Evolutionary conservation across 1,284 basidiomycete genomes (phyloP).

Genomic region (Trametes hirsuta): DNA sequence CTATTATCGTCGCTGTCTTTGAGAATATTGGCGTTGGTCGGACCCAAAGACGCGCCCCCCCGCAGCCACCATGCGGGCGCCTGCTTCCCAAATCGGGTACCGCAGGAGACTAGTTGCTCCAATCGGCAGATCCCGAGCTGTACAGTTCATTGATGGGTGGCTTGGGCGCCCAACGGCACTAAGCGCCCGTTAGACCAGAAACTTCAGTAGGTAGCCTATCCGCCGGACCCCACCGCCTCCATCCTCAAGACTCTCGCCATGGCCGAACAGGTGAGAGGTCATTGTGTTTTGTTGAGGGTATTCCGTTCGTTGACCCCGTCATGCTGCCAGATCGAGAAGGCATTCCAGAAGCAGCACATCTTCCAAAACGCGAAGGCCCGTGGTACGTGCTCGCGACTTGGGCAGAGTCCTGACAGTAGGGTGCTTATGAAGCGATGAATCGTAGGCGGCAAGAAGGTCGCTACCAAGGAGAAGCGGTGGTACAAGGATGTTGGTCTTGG

Average conservation of each 20-base stretch:
- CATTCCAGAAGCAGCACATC: conserved; percentile 96
- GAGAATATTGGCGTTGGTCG: too few relatives aligned
- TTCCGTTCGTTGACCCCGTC: conserved; percentile 1
- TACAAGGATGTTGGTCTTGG: conserved; percentile 98
- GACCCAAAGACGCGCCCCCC: too few relatives aligned
- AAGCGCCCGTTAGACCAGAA: conserved; percentile 25
- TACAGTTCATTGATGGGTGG: conserved; percentile 39
- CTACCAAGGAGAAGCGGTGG: conserved; percentile 97
- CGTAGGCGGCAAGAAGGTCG: conserved; percentile 84
- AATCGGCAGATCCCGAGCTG: conserved; percentile 34
- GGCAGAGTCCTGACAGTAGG: conserved; percentile 8
- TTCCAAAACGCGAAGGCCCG: conserved; percentile 98
- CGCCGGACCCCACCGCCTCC: conserved; percentile 30
- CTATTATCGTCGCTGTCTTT: too few relatives aligned
- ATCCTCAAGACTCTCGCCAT: conserved; percentile 45
- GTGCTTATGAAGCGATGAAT: conserved; percentile 16
- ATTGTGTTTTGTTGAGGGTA: background rate
- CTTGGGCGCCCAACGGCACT: conserved; percentile 30
- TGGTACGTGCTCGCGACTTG: conserved; percentile 58
- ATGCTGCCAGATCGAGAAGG: conserved; percentile 79
- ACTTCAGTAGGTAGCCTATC: conserved; percentile 27
- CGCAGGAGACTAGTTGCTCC: conserved; percentile 1
- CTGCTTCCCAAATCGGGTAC: background rate
- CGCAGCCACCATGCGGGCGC: background rate
- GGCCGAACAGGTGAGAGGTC: conserved; percentile 64